These are phyloP conservation scores for Entoloma clypeatum DNA, from an alignment of 1,284 basidiomycete species.

Conservation along the genomic window DNA sequence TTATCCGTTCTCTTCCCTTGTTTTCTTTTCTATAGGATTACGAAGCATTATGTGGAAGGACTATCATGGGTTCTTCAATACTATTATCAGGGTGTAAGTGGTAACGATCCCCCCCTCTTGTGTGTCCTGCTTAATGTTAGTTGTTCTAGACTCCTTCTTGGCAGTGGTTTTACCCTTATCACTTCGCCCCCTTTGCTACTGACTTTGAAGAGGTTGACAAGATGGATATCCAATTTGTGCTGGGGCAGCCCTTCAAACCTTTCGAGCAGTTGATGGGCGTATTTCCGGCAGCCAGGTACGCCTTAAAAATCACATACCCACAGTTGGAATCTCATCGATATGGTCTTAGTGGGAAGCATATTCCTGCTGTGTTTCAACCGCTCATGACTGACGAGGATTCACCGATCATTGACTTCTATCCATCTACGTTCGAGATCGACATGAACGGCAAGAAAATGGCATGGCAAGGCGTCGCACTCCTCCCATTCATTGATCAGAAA, in stretches of 20 bases:
- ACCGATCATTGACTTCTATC: slow-evolving; percentile 97
- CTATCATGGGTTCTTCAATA: slow-evolving; percentile 96
- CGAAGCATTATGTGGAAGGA: slow-evolving; percentile 87
- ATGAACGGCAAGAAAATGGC: slow-evolving; percentile 99
- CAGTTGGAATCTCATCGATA: slow-evolving; percentile 6
- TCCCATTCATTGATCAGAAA: slow-evolving; percentile 93
- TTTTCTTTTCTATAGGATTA: slow-evolving; percentile 52
- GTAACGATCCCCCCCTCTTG: slow-evolving; percentile 7
- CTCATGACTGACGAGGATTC: slow-evolving; percentile 90
- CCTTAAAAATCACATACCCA: background rate
- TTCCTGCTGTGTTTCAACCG: slow-evolving; percentile 82
- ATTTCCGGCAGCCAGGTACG: slow-evolving; percentile 88
- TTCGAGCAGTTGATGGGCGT: slow-evolving; percentile 99
- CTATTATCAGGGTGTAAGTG: slow-evolving; percentile 93
- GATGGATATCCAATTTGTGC: slow-evolving; percentile 77
- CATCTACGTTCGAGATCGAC: slow-evolving; percentile 89
- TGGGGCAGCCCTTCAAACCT: slow-evolving; percentile 90
- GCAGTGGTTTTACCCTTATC: slow-evolving; percentile 99
- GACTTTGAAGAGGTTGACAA: slow-evolving; percentile 84
- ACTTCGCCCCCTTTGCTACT: slow-evolving; percentile 97
- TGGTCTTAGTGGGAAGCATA: slow-evolving; percentile 70
- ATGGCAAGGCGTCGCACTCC: slow-evolving; percentile 96
- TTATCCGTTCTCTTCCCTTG: slow-evolving; percentile 18
- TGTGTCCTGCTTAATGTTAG: slow-evolving; percentile 15
- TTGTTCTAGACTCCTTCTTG: slow-evolving; percentile 82